phyloP scores from a whole-genome alignment of 805 yeast species.

The Wickerhamiella cacticola region DNA sequence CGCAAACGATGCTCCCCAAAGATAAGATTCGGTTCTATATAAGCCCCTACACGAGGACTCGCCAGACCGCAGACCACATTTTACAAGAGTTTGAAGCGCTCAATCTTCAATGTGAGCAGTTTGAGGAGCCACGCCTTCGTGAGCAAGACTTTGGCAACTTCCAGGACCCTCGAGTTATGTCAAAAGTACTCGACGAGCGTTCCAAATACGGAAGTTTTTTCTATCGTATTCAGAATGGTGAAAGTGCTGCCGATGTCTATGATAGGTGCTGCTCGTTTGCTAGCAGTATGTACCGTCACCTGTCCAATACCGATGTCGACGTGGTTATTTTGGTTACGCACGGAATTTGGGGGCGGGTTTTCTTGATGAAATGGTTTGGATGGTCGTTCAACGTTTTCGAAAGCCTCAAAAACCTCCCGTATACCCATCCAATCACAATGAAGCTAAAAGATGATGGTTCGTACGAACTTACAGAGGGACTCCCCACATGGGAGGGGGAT shows the following conservation, averaged over 20 bases:
- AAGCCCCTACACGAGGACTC: conserved; percentile 73
- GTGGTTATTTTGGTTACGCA: conserved; percentile 79
- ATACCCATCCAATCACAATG: conserved; percentile 74
- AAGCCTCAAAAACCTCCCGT: conserved; percentile 66
- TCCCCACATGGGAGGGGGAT: conserved; percentile 57
- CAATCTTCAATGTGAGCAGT: conserved; percentile 40
- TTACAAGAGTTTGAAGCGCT: conserved; percentile 38
- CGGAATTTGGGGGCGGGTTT: conserved; percentile 90
- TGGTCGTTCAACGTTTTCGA: conserved; percentile 90
- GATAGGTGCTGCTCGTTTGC: conserved; percentile 85
- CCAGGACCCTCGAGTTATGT: conserved; percentile 52
- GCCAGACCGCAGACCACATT: conserved; percentile 70
- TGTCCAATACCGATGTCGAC: conserved; percentile 53
- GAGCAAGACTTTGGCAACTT: conserved; percentile 90
- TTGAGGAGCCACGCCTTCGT: conserved; percentile 83
- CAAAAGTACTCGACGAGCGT: conserved; percentile 67
- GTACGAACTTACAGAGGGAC: conserved; percentile 42
- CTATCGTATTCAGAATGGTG: conserved; percentile 85
- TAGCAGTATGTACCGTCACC: conserved; percentile 74
- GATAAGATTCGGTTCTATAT: conserved; percentile 66
- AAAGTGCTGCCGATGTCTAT: conserved; percentile 90
- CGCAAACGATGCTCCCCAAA: conserved; percentile 33
- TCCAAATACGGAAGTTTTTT: conserved; percentile 83
- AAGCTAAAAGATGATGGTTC: conserved; percentile 39
- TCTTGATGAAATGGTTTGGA: conserved; percentile 85